These are phyloP conservation scores for Vicia villosa DNA, from an alignment of 306 rosid genomes.

Conservation along the genomic window DNA sequence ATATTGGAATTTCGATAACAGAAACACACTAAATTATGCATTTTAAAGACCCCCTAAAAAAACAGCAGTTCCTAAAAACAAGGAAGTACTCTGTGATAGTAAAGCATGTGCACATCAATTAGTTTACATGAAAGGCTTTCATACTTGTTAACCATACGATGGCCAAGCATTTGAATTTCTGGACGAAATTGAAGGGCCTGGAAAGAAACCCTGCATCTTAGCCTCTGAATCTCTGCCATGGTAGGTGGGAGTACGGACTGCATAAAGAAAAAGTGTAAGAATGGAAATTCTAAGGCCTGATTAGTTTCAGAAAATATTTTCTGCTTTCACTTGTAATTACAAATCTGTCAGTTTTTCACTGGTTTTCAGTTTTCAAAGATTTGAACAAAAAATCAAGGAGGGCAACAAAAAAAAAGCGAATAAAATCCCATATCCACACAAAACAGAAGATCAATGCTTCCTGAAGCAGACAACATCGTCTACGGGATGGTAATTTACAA, in stretches of 20 bases:
- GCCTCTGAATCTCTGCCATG: constrained; percentile 87
- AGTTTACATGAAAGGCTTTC: constrained; percentile 37
- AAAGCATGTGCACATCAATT: constrained; percentile 31
- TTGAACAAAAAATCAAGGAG: neutral
- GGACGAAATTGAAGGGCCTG: constrained; percentile 86
- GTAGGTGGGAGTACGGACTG: constrained; percentile 84
- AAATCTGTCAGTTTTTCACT: neutral
- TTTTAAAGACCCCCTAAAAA: neutral
- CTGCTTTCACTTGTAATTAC: neutral
- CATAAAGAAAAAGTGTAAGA: constrained; percentile 34
- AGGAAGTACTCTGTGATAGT: constrained; percentile 14
- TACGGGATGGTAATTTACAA: constrained; percentile 14
- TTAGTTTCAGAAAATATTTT: neutral
- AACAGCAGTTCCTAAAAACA: neutral
- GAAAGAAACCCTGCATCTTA: constrained; percentile 93
- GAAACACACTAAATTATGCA: constrained; percentile 16
- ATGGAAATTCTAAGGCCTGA: neutral
- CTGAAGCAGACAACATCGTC: constrained; percentile 31
- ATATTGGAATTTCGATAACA: constrained; percentile 6
- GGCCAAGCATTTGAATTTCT: constrained; percentile 78
- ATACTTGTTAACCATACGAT: constrained; percentile 75
- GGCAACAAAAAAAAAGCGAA: constrained; percentile 15
- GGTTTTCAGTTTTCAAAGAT: constrained; percentile 4
- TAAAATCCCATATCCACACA: constrained; percentile 19
- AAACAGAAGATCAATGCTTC: constrained; percentile 26